Base-by-base conservation (phyloP, 2,329 filamentous ascomycete species). In the Aspergillus sojae region DNA sequence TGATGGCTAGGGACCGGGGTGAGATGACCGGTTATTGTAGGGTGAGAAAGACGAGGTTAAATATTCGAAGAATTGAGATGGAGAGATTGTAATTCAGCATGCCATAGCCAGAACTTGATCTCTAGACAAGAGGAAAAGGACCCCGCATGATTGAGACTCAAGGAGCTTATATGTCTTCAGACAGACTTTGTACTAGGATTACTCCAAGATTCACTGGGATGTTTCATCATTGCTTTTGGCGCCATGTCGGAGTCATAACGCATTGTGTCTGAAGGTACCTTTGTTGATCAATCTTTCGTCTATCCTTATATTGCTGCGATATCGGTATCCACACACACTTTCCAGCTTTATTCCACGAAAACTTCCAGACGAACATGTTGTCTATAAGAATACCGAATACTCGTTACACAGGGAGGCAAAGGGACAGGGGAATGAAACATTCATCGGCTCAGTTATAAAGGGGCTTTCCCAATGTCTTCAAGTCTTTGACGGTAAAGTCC, bases 401-500 rank as follows among this genome's bases (percentile, higher is more conserved):
- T 12, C 5, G 12, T 28, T 16, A 36, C 34, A 46, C 23, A 23
- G 43, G 21, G 43, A 6, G 43, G 5, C n/a, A 10, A 21, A 43
- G 19, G 3, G 14, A 10, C 5, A 19, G 30, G 16, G 12, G 7
- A 30, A 30, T 10, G 1, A 50, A 19, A 9, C 46, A 19, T 30
- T 1, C 1, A 19, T 28, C 9, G 3, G 16, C 9, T 54, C 6
- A 54, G 10, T 54, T 54, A 54, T 54, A 54, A 10, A 34, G 9
- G 5, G 52, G 30, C 45, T 41, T 60, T 36, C 62, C 62, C 54
- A 72, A 57, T 12, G 54, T 63, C 34, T 66, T 54, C 12, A 75
- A 55, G 61, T 85, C 82, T 12, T 78, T 75, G 61, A 83, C 80
- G 26, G 70, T 76, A 55, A 69, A 75, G 79, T 90, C 87, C 58